A percentile compares a stretch with the other conserved stretches of the same genome.
These are phyloP conservation scores for Casuarina equisetifolia DNA, from an alignment of 306 rosid species.

Conservation along the genomic window DNA sequence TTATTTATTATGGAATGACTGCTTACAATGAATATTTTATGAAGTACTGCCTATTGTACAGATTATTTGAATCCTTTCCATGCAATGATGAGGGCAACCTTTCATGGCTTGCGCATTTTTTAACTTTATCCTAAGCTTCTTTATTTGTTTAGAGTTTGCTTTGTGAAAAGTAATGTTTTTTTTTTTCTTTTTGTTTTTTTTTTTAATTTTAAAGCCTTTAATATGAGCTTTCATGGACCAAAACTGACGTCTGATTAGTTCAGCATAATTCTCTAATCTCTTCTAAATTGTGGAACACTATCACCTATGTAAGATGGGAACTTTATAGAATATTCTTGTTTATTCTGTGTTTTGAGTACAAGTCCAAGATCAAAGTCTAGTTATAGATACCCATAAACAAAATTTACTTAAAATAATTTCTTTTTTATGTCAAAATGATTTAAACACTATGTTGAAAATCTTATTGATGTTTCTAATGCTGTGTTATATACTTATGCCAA, in stretches of 20 bases:
- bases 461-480: no score
- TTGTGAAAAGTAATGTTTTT: constrained; percentile 5
- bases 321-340: neutral
- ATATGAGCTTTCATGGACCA: neutral
- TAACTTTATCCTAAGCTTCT: constrained; percentile 15
- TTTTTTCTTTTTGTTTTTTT: neutral
- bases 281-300: neutral
- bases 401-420: neutral
- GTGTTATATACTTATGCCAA: neutral
- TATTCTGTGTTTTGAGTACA: neutral
- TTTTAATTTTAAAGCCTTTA: no score
- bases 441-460: neutral
- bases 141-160: constrained; percentile 5
- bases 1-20: constrained; percentile 24
- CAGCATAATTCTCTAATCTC: neutral
- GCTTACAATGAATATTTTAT: neutral
- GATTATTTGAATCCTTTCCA: constrained; percentile 71
- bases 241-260: neutral
- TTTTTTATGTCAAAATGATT: neutral
- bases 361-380: neutral
- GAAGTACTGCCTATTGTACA: constrained; percentile 26
- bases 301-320: neutral
- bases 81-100: constrained; percentile 73
- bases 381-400: neutral
- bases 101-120: constrained; percentile 57